phyloP scores from a whole-genome alignment of 768 basidiomycete genomes.

The Fomitopsis pulvina region DNA sequence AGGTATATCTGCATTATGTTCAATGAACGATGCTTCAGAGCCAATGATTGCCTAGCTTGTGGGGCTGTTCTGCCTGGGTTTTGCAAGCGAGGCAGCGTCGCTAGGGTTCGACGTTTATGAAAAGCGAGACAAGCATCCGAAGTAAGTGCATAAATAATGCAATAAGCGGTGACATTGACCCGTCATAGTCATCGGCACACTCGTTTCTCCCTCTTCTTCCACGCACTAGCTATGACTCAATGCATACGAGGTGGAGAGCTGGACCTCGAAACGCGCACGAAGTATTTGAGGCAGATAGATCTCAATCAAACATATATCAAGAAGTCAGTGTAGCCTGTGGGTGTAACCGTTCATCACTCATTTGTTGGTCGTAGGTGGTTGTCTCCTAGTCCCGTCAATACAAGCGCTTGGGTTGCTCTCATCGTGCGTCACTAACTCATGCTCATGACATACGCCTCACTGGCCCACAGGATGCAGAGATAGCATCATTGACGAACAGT shows the following conservation, averaged over 20 bases:
- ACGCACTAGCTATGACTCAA: constrained; percentile 59
- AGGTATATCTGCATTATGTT: constrained; percentile 30
- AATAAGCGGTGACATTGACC: not conserved
- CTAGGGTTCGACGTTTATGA: constrained; percentile 60
- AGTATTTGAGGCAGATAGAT: constrained; percentile 50
- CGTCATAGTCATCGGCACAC: constrained; percentile 54
- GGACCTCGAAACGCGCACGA: constrained; percentile 25
- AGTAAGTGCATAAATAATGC: constrained; percentile 33
- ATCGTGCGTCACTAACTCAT: constrained; percentile 33
- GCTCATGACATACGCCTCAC: not conserved
- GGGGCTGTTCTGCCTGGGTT: constrained; percentile 58
- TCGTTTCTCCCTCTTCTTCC: constrained; percentile 64
- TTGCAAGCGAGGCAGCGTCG: constrained; percentile 47
- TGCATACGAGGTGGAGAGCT: constrained; percentile 44
- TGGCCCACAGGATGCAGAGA: constrained; percentile 53
- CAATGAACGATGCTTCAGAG: not conserved
- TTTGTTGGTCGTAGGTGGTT: constrained; percentile 44
- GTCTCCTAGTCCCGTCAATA: constrained; percentile 63
- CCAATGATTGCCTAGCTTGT: constrained; percentile 37
- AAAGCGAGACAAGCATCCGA: constrained; percentile 53
- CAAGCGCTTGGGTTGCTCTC: constrained; percentile 60
- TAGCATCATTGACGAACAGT: constrained; percentile 50
- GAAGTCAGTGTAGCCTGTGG: constrained; percentile 31
- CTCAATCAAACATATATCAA: constrained; percentile 56
- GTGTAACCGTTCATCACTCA: not conserved